Conservation (phyloP, 2,329 filamentous ascomycete genomes). For the Fusarium mangiferae region DNA sequence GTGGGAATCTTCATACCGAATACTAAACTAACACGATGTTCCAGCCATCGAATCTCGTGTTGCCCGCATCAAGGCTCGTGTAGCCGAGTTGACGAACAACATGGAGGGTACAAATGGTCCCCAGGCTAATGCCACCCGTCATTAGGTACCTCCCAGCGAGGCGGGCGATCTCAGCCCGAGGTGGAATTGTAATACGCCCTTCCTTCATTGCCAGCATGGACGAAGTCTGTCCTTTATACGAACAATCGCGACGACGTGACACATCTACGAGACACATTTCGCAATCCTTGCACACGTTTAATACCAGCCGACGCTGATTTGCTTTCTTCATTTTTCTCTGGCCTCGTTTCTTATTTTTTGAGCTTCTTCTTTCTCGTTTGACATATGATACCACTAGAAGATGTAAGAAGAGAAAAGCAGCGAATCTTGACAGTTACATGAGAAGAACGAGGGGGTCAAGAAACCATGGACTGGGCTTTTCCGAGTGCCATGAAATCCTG, state of each 20-base stretch:
- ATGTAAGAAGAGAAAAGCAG: constrained; percentile 41
- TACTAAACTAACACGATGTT: constrained; percentile 35
- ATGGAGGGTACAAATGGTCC: constrained; percentile 69
- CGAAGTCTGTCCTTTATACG: constrained; percentile 26
- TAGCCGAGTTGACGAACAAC: constrained; percentile 90
- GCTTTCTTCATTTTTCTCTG: constrained; percentile 38
- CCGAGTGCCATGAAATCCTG: constrained; percentile 23
- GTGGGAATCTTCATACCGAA: not conserved
- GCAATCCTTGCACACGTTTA: constrained; percentile 38
- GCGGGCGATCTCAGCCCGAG: not conserved
- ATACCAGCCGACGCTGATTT: constrained; percentile 40
- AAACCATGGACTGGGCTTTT: constrained; percentile 10
- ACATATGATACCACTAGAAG: constrained; percentile 48
- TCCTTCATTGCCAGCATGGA: constrained; percentile 12
- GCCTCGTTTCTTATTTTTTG: constrained; percentile 28
- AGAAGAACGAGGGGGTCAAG: constrained; percentile 21
- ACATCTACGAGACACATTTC: constrained; percentile 38
- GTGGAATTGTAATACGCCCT: constrained; percentile 11
- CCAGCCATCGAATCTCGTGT: constrained; percentile 96
- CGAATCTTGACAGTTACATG: constrained; percentile 33
- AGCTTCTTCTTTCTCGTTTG: constrained; percentile 30
- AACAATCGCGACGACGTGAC: constrained; percentile 24
- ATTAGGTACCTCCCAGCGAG: constrained; percentile 13
- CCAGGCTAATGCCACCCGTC: constrained; percentile 34
- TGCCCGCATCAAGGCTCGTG: constrained; percentile 95